These are phyloP conservation scores for Priceomyces fermenticarens DNA, from an alignment of 805 yeast species.

Conservation along the genomic window DNA sequence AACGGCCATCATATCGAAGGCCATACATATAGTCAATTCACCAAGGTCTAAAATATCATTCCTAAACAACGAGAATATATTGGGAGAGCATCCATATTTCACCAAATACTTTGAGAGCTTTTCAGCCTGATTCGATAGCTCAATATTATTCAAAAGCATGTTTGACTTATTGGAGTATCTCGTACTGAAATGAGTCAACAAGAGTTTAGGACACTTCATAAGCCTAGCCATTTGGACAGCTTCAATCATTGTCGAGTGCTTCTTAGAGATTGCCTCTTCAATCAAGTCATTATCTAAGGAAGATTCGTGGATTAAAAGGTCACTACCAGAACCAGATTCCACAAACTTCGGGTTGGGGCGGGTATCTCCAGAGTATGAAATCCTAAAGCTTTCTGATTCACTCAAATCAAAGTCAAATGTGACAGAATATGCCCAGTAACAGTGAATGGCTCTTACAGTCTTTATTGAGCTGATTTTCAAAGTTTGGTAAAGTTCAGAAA, in stretches of 20 bases:
- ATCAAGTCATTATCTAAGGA: conserved; percentile 78
- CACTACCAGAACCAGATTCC: conserved; percentile 61
- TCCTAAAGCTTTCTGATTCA: conserved; percentile 46
- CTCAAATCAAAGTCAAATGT: conserved; percentile 55
- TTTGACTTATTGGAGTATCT: conserved; percentile 53
- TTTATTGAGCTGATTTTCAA: conserved; percentile 42
- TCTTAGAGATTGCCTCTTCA: conserved; percentile 76
- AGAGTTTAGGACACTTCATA: conserved; percentile 69
- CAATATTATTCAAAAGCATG: conserved; percentile 20
- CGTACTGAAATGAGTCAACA: conserved; percentile 91
- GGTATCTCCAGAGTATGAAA: conserved; percentile 94
- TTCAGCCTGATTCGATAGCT: conserved; percentile 18
- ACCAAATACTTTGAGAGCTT: conserved; percentile 28
- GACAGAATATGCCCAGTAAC: conserved; percentile 70
- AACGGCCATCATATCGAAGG: conserved; percentile 38
- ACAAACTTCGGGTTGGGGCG: conserved; percentile 74
- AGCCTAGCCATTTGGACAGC: conserved; percentile 67
- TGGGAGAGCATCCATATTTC: conserved; percentile 18
- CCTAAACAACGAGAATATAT: conserved; percentile 17
- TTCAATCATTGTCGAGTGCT: conserved; percentile 86
- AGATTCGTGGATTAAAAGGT: conserved; percentile 87
- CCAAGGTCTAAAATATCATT: conserved; percentile 15
- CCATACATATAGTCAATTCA: conserved; percentile 37
- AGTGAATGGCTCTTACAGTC: conserved; percentile 80
- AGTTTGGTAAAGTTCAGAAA: conserved; percentile 36